Percentiles rank a stretch among this genome's conserved stretches.
Conservation (phyloP, 2,329 filamentous ascomycete genomes). For the Aspergillus chevalieri region DNA sequence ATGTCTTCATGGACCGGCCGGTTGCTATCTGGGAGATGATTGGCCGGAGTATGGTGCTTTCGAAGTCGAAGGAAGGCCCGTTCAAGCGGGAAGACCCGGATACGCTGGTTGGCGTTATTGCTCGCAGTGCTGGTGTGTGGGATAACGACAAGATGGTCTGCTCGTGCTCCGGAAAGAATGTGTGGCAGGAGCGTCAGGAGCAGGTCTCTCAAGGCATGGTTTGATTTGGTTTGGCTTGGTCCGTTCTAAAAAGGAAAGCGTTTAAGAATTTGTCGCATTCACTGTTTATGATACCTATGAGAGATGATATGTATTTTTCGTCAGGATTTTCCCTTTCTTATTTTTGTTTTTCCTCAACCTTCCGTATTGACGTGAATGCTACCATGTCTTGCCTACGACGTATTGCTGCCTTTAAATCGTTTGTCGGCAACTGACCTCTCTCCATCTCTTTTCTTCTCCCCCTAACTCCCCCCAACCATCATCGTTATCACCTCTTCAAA, state of each 20-base stretch:
- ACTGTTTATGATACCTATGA: background rate
- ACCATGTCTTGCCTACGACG: no score
- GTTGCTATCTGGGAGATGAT: conserved; percentile 96
- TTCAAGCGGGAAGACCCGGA: conserved; percentile 69
- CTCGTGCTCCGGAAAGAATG: conserved; percentile 93
- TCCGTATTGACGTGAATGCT: background rate
- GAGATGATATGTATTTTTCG: background rate
- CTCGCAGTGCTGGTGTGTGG: conserved; percentile 94
- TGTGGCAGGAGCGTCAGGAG: conserved; percentile 94
- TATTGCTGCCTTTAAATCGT: no score
- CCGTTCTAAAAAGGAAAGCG: background rate
- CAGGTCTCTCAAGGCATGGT: conserved; percentile 81
- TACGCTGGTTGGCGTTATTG: conserved; percentile 88
- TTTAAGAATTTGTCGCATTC: background rate
- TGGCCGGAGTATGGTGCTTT: conserved; percentile 83
- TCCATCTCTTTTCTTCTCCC: no score
- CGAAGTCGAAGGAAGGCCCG: conserved; percentile 57
- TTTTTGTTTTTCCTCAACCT: background rate
- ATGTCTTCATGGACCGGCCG: conserved; percentile 71
- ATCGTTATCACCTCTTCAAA: no score
- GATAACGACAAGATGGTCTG: conserved; percentile 98
- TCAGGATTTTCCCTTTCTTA: no score
- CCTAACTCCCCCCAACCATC: no score
- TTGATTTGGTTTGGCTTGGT: background rate
- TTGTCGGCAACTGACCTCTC: no score